phyloP scores from a whole-genome alignment of 31 red algal genomes.

The Asparagopsis taxiformis region DNA sequence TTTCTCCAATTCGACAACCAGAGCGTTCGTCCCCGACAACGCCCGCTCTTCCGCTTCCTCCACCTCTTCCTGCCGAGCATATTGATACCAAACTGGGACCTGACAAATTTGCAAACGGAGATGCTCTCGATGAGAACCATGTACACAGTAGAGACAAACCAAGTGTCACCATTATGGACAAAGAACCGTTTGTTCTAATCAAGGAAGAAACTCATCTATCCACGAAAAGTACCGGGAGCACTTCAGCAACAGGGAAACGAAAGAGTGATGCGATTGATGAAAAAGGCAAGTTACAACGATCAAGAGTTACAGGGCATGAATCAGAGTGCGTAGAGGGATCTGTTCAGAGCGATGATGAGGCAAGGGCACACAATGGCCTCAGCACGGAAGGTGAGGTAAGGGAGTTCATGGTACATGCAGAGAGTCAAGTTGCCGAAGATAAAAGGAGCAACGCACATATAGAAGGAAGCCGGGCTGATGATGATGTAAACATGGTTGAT shows the following conservation, averaged over 20 bases:
- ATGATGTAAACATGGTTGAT: neutral
- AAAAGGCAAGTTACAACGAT: neutral
- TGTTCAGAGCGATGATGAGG: neutral
- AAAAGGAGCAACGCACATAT: neutral
- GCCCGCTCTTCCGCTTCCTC: neutral
- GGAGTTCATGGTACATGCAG: neutral
- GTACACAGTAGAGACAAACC: neutral
- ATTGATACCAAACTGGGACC: neutral
- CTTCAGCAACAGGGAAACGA: neutral
- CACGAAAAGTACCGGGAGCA: neutral
- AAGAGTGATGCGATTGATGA: neutral
- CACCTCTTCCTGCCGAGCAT: neutral
- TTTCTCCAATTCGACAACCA: constrained; percentile 3
- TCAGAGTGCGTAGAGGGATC: neutral
- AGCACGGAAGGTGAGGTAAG: neutral
- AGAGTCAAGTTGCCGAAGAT: neutral
- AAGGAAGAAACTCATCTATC: neutral
- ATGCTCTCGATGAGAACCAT: neutral
- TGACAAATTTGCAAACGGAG: neutral
- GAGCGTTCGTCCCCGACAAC: neutral
- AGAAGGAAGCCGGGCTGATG: neutral
- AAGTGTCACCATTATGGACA: neutral
- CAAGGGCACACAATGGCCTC: neutral
- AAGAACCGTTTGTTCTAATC: neutral
- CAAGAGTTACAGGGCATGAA: neutral